Conservation (phyloP, 1,284 basidiomycete genomes). For the Cutaneotrichosporon dermatis region DNA sequence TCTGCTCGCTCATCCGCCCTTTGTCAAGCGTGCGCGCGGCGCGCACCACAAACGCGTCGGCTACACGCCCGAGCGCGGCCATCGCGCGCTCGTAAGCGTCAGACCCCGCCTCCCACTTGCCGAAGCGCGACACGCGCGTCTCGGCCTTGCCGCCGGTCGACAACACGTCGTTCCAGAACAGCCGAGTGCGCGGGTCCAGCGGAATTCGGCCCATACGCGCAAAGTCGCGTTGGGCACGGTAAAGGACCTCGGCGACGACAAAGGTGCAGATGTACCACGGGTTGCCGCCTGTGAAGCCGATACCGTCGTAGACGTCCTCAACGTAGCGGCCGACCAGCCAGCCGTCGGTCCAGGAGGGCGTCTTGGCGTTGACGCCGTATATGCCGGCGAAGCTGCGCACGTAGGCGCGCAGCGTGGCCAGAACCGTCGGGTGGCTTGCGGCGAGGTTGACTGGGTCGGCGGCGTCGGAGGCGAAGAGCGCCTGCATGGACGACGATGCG, state of each 20-base stretch:
- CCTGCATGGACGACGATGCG: no score
- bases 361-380: constrained; percentile 48
- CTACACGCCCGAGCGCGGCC: constrained; percentile 28
- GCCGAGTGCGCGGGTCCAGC: constrained; percentile 22
- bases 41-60: constrained; percentile 39
- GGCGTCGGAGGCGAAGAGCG: no score
- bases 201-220: constrained; percentile 1
- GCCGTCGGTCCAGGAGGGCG: constrained; percentile 32
- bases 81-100: constrained; percentile 24
- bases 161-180: constrained; percentile 44
- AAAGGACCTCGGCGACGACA: constrained; percentile 48
- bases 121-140: no score
- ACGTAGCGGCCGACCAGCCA: constrained; percentile 51
- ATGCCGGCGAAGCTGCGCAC: constrained; percentile 41
- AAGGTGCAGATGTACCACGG: constrained; percentile 51
- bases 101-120: not conserved
- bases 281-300: constrained; percentile 43
- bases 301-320: constrained; percentile 52
- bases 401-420: constrained; percentile 44
- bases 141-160: not conserved
- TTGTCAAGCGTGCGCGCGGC: not conserved
- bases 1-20: constrained; percentile 50
- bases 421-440: constrained; percentile 26
- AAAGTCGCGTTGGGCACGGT: constrained; percentile 30
- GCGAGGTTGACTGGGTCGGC: constrained; percentile 7